Percentiles rank a stretch among this genome's conserved stretches.
These are phyloP conservation scores for Astrothelium macrocarpum DNA, from an alignment of 495 filamentous ascomycete species.

Conservation along the genomic window DNA sequence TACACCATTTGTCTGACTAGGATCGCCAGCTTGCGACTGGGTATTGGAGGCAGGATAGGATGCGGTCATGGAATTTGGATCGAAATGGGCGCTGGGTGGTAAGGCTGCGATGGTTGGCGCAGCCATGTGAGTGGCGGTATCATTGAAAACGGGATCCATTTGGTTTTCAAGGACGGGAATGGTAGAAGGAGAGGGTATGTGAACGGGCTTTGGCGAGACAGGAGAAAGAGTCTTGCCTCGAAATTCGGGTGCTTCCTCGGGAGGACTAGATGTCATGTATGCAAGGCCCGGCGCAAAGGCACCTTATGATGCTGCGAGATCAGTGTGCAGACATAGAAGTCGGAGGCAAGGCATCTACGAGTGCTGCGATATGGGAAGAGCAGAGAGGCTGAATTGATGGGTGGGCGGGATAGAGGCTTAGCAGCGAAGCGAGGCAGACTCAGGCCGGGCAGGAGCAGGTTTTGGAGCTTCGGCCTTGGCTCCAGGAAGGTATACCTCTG, in stretches of 20 bases:
- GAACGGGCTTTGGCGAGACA: constrained; percentile 60
- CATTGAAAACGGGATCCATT: constrained; percentile 64
- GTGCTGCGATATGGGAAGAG: background rate
- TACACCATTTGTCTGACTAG: background rate
- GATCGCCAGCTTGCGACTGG: background rate
- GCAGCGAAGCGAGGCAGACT: background rate
- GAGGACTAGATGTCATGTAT: constrained; percentile 55
- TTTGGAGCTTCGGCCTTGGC: background rate
- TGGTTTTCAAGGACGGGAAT: constrained; percentile 64
- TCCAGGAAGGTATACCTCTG: no score
- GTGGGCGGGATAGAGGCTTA: background rate
- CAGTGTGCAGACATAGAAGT: background rate
- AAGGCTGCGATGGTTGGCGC: constrained; percentile 20
- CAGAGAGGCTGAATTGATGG: background rate
- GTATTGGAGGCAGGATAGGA: background rate
- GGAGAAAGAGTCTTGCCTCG: constrained; percentile 61
- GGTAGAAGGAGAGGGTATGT: constrained; percentile 58
- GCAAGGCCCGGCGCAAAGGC: constrained; percentile 14
- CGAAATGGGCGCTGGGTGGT: background rate
- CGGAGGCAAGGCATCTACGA: background rate
- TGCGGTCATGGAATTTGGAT: background rate
- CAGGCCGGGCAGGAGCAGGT: background rate
- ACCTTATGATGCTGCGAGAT: background rate
- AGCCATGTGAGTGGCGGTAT: constrained; percentile 46
- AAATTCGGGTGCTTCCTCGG: constrained; percentile 55